Evolutionary conservation across 345 rosid genomes (phyloP), one percentile per base, ranked within the genome.

Genomic region (Salix arbutifolia): DNA sequence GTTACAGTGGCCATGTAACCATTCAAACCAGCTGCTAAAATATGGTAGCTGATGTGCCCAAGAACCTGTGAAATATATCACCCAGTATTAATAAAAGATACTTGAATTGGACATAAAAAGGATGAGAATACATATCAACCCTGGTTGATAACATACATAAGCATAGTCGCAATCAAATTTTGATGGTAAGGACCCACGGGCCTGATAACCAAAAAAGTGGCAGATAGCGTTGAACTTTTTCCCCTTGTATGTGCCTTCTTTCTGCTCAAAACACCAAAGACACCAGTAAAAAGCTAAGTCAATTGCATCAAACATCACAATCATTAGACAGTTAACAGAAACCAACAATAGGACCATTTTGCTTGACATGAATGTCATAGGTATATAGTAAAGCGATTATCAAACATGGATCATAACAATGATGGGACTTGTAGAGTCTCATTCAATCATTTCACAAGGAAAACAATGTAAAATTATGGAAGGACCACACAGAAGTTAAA

Each of bases 191-290:
- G 97, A 92, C 79, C 99, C 99, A 58, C 99, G 94, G 86, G 99
- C 99, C 82, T 96, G 99, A 84, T 96, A 94, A 79, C 99, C 99
- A 67, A 96, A 96, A 84, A 96, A 96, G 86, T 96, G 98, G 89
- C 97, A 94, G 76, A 96, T 96, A 8, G 98, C 97, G 87, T 90
- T 96, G 86, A 96, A 90, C 78, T 93, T 96, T 83, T 93, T 96
- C 71, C 98, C 99, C 84, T 79, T 93, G 91, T 92, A 93, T 74
- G 87, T 90, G 81, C 96, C 98, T 80, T 88, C 93, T 89, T 91
- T 92, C 96, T 92, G 90, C 75, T 60, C 76, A 84, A 84, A 83
- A 70, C 6, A 72, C 40, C 8, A 74, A 40, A 74, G 17, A 38
- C 4, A 80, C 28, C 68, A 77, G 53, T 44, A 18, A 42, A 31